Evolutionary conservation across 2,329 filamentous ascomycete species (phyloP).

Genomic region (Fusarium coffeatum): DNA sequence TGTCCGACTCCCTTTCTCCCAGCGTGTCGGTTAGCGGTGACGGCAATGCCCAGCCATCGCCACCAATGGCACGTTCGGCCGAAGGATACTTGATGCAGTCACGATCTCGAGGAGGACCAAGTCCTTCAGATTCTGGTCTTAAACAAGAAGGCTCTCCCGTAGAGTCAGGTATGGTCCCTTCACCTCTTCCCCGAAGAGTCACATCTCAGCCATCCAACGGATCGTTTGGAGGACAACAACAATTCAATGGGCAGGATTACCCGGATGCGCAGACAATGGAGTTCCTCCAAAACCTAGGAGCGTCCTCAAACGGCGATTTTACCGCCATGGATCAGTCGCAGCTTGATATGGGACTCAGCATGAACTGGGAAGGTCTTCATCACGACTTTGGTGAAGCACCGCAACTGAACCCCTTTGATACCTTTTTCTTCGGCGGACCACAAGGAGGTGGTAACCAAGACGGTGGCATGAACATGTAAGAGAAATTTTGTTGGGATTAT

Average conservation of each 20-base stretch:
- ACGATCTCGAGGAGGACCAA: slow-evolving; percentile 47
- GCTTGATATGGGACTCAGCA: slow-evolving; percentile 74
- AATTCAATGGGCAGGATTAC: slow-evolving; percentile 55
- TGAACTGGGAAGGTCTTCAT: slow-evolving; percentile 72
- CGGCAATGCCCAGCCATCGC: slow-evolving; percentile 53
- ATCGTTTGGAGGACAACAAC: slow-evolving; percentile 50
- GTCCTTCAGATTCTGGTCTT: slow-evolving; percentile 46
- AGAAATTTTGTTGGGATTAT: slow-evolving; percentile 10
- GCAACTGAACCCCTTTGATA: slow-evolving; percentile 76
- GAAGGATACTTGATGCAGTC: slow-evolving; percentile 50
- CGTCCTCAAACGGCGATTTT: slow-evolving; percentile 49
- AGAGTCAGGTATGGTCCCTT: slow-evolving; percentile 60
- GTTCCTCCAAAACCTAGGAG: slow-evolving; percentile 62
- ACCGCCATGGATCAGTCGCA: slow-evolving; percentile 57
- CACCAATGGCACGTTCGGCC: slow-evolving; percentile 52
- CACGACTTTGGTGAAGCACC: slow-evolving; percentile 71
- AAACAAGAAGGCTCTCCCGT: slow-evolving; percentile 49
- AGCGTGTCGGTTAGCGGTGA: slow-evolving; percentile 54
- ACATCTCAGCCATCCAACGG: slow-evolving; percentile 51
- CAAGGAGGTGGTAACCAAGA: slow-evolving; percentile 44
- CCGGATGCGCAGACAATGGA: slow-evolving; percentile 65
- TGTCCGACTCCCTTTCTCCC: slow-evolving; percentile 56
- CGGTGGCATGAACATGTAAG: slow-evolving; percentile 46
- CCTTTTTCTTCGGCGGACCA: slow-evolving; percentile 76
- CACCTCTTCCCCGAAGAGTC: slow-evolving; percentile 55